Evolutionary conservation across 257 asterid genomes (phyloP).

Genomic region (Lycium ferocissimum): DNA sequence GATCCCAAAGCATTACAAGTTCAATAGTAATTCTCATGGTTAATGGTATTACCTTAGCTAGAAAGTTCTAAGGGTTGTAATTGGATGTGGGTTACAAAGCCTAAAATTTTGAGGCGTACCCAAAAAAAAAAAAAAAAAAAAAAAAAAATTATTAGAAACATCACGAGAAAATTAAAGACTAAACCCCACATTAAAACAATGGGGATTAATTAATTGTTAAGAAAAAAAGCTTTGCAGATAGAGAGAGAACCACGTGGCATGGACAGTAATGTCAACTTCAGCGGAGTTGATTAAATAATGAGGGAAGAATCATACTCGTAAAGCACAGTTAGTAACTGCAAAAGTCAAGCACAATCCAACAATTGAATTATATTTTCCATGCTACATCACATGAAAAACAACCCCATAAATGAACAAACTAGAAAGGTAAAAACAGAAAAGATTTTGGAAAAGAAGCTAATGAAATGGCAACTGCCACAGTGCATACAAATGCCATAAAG

Average conservation of each 20-base stretch:
- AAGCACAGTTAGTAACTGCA: neutral
- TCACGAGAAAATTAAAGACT: too few relatives aligned
- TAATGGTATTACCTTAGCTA: too few relatives aligned
- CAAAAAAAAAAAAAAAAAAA: too few relatives aligned
- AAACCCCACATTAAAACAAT: too few relatives aligned
- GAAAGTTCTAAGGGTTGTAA: too few relatives aligned
- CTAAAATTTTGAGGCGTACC: too few relatives aligned
- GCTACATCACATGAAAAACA: neutral
- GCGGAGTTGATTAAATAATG: neutral
- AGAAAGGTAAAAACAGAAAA: neutral
- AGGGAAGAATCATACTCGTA: neutral
- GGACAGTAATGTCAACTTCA: neutral
- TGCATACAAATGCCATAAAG: neutral
- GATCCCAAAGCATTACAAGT: too few relatives aligned
- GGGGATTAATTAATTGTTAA: neutral
- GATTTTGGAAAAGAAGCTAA: neutral
- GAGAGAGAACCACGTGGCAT: neutral
- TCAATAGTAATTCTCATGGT: too few relatives aligned
- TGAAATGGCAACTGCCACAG: conserved; percentile 9
- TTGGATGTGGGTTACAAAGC: too few relatives aligned
- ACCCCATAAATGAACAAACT: neutral
- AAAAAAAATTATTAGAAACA: too few relatives aligned
- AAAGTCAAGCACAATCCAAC: neutral
- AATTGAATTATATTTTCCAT: conserved; percentile 9
- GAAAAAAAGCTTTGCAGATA: too few relatives aligned